phyloP scores from a whole-genome alignment of 2,329 filamentous ascomycete genomes.

The Cercospora sesami region DNA sequence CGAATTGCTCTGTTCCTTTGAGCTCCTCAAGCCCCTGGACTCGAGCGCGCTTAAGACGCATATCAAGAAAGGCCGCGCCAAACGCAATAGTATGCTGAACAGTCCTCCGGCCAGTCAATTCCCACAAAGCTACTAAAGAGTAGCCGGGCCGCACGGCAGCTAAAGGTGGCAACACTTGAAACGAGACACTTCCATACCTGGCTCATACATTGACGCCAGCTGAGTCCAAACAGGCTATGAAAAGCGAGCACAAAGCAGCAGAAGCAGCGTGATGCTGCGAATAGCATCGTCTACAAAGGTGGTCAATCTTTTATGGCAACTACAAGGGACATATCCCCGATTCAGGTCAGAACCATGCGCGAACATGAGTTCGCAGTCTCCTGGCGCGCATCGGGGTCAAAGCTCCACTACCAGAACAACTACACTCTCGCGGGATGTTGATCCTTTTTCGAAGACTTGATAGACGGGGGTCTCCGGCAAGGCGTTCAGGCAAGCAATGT shows the following conservation, averaged over 20 bases:
- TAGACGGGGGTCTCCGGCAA: neutral
- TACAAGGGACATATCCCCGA: neutral
- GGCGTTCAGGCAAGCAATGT: neutral
- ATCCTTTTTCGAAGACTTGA: neutral
- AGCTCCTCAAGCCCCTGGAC: conserved; percentile 92
- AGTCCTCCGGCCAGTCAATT: conserved; percentile 66
- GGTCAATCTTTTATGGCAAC: neutral
- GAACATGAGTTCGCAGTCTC: neutral
- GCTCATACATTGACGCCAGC: neutral
- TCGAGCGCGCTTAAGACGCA: conserved; percentile 96
- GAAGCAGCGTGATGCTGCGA: neutral
- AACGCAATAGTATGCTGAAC: conserved; percentile 91
- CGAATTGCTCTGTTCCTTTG: conserved; percentile 93
- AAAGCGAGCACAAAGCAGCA: neutral
- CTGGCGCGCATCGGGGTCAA: neutral
- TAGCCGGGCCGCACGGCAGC: neutral
- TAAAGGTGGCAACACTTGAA: neutral
- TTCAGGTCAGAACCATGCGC: neutral
- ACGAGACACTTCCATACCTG: neutral
- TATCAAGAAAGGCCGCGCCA: conserved; percentile 96
- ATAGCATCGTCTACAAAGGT: neutral
- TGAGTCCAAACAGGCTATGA: neutral
- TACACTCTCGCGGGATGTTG: neutral
- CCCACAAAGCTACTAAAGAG: conserved; percentile 52
- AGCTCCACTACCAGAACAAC: neutral